Evolutionary conservation across 768 basidiomycete genomes (phyloP), one percentile per base, ranked within the genome.

Genomic region (Collybia nuda): DNA sequence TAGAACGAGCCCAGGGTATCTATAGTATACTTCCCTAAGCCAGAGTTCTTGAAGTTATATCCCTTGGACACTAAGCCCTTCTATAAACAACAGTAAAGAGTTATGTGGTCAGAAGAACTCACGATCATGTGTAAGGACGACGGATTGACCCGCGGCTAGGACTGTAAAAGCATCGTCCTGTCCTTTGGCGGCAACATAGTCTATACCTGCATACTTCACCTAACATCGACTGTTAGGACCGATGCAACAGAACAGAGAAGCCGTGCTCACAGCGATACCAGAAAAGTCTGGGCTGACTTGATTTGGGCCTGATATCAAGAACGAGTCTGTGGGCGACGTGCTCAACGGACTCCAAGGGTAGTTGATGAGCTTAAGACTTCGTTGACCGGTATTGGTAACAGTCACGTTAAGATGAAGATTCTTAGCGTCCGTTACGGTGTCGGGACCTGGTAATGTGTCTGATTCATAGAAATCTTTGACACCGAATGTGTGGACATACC

Each of bases 381-480:
- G 63, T 40, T 66, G 62, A 50, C 67, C 67, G 39, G 65, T 67
- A 58, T 68, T 68, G 51, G 60, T 57, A 47, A 68, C 28, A 23
- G 62, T 64, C 7, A 64, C 54, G 17, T 46, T 46, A 44, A 68
- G 52, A 54, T 62, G 55, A 26, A 67, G 41, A 53, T 61, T 64
- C 41, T 62, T 46, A 22, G 66, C 60, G 44, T 60, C 65, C 22
- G 58, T 50, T 36, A 66, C 62, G n/a, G n/a, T 15, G 15, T 21
- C 38, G 5, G 38, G 38, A 40, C 38, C 38, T 40, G 15, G 7
- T 5, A 5, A 28, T 5, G 11, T 5, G 28, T 28, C 28, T 28
- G 28, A 28, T 28, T 28, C 7, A 17, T 5, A 6, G 38, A 7
- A 40, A 15, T 6, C 21, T 28, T 28, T 11, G 11, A 5, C 28